Evolutionary conservation across 2,329 filamentous ascomycete genomes (phyloP).

Genomic region (Rhynchosporium secalis): DNA sequence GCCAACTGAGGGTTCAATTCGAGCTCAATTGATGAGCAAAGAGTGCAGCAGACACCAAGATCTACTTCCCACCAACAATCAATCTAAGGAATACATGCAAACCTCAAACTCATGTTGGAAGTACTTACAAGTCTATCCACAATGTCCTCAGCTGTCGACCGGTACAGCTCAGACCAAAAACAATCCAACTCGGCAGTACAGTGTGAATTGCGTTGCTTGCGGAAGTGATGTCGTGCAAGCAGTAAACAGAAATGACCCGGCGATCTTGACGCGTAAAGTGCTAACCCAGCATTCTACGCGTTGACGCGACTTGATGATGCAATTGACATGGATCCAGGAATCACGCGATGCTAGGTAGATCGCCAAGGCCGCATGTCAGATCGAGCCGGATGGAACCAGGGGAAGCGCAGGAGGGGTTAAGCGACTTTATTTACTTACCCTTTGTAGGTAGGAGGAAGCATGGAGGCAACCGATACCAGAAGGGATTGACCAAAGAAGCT

Average conservation of each 20-base stretch:
- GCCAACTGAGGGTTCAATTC: background rate
- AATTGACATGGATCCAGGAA: background rate
- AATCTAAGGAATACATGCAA: background rate
- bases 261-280: slow-evolving; percentile 18
- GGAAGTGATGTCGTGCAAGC: background rate
- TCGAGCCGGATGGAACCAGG: too few species aligned
- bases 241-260: slow-evolving; percentile 1
- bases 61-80: background rate
- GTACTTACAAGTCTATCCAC: background rate
- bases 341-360: background rate
- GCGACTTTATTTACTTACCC: background rate
- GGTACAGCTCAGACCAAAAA: too few species aligned
- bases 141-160: background rate
- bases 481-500: too few species aligned
- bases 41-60: background rate
- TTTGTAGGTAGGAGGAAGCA: too few species aligned
- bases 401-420: background rate
- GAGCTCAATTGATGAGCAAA: background rate
- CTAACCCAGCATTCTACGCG: slow-evolving; percentile 7
- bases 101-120: background rate
- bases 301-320: slow-evolving; percentile 25
- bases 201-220: background rate
- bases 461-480: too few species aligned
- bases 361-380: background rate
- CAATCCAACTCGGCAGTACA: too few species aligned